Conservation (phyloP, 1,284 basidiomycete species). For the Dichomitus squalens region DNA sequence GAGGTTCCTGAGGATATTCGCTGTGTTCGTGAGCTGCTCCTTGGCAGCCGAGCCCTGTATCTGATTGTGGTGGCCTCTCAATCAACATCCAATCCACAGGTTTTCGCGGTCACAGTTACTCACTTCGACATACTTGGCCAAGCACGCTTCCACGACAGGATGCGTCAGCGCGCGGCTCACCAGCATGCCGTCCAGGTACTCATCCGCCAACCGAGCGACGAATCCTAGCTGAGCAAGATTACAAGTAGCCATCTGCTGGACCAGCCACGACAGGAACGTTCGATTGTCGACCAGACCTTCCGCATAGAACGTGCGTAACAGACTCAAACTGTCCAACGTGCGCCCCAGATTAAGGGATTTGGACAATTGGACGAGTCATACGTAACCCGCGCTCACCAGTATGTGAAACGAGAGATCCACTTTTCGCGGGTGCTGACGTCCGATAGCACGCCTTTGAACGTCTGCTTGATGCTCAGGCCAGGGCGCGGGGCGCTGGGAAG, state of each 20-base stretch:
- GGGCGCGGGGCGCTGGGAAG: conserved; percentile 78
- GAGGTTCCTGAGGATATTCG: conserved; percentile 52
- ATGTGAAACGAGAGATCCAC: conserved; percentile 84
- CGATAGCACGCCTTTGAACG: conserved; percentile 75
- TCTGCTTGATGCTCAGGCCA: conserved; percentile 77
- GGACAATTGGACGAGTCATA: neutral
- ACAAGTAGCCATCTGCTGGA: conserved; percentile 73
- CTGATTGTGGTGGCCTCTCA: neutral
- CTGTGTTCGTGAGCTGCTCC: conserved; percentile 60
- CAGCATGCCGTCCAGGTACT: conserved; percentile 78
- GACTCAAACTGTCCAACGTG: conserved; percentile 54
- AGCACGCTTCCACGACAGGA: conserved; percentile 68
- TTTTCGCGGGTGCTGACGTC: conserved; percentile 69
- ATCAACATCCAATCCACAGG: neutral
- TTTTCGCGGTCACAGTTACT: neutral
- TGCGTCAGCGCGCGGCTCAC: conserved; percentile 63
- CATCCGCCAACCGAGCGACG: conserved; percentile 75
- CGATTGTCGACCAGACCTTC: conserved; percentile 84
- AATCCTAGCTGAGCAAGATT: conserved; percentile 89
- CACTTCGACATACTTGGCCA: conserved; percentile 74
- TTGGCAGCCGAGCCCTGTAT: conserved; percentile 41
- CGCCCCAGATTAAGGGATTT: neutral
- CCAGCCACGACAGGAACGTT: conserved; percentile 83
- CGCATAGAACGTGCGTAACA: conserved; percentile 79
- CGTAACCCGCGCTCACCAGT: conserved; percentile 53